These are phyloP conservation scores for Huiozyma sinensis DNA, from an alignment of 805 yeast species.

Conservation along the genomic window DNA sequence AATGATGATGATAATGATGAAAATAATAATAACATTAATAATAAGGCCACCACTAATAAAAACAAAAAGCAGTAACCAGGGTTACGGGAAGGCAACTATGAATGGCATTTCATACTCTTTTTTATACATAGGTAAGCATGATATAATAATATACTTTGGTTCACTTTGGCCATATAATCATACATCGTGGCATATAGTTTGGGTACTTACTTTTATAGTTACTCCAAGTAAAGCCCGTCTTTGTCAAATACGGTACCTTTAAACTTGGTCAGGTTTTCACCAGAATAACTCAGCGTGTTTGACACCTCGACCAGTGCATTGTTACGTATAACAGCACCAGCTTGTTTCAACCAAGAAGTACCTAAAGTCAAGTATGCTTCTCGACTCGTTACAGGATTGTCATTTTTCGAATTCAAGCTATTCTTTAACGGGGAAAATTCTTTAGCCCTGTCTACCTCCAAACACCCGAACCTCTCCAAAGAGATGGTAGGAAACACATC, in stretches of 20 bases:
- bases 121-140: no score
- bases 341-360: slow-evolving; percentile 57
- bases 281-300: slow-evolving; percentile 63
- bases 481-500: slow-evolving; percentile 83
- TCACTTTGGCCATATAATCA: no score
- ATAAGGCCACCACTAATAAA: no score
- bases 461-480: slow-evolving; percentile 67
- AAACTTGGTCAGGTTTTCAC: slow-evolving; percentile 55
- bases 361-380: slow-evolving; percentile 53
- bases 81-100: no score
- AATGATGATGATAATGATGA: no score
- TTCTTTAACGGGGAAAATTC: slow-evolving; percentile 95
- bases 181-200: no score
- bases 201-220: no score
- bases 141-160: no score
- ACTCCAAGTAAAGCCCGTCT: slow-evolving; percentile 20
- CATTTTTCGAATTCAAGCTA: slow-evolving; percentile 71
- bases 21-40: no score
- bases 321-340: slow-evolving; percentile 52
- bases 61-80: no score
- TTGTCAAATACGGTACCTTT: slow-evolving; percentile 34
- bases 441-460: slow-evolving; percentile 75
- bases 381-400: slow-evolving; percentile 77
- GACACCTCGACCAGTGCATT: slow-evolving; percentile 60
- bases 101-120: no score